Percentiles rank a stretch among this genome's conserved stretches.
These are phyloP conservation scores for Rhizophagus sp. DNA, from an alignment of 192 early-diverging fungal species.

Conservation along the genomic window DNA sequence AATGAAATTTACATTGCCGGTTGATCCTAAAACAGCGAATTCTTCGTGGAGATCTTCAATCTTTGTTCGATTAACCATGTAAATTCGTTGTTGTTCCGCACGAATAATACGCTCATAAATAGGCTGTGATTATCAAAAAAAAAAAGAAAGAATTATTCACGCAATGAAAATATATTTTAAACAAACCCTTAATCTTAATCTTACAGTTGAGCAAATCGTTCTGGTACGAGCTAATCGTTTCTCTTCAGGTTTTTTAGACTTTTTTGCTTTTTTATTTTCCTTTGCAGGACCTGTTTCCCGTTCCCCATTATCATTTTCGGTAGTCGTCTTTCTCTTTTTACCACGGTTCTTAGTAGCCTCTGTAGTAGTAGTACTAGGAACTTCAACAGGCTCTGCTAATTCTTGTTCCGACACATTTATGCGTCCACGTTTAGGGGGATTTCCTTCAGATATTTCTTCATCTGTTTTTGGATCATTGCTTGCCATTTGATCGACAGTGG, in stretches of 20 bases:
- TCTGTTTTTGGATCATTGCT: not conserved
- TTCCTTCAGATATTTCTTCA: not conserved
- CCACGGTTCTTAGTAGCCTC: not conserved
- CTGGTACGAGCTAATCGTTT: not conserved
- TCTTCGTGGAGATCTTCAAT: not conserved
- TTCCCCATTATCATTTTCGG: not conserved
- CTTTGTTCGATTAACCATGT: not conserved
- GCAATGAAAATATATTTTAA: no score
- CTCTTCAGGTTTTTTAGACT: not conserved
- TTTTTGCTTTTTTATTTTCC: not conserved
- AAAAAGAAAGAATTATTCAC: not conserved
- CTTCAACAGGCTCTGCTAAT: not conserved
- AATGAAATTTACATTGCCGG: not conserved
- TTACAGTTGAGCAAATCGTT: not conserved
- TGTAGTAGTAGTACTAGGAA: not conserved
- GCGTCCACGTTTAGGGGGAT: not conserved
- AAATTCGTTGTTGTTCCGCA: not conserved
- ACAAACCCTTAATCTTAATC: not conserved
- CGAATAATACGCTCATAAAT: constrained; percentile 4
- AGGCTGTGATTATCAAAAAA: not conserved
- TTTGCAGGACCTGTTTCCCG: not conserved
- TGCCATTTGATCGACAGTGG: not conserved
- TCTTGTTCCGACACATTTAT: not conserved
- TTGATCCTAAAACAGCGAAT: constrained; percentile 4
- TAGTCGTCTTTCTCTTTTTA: not conserved